Evolutionary conservation across 495 filamentous ascomycete species (phyloP).

Genomic region (Aspergillus panamensis): DNA sequence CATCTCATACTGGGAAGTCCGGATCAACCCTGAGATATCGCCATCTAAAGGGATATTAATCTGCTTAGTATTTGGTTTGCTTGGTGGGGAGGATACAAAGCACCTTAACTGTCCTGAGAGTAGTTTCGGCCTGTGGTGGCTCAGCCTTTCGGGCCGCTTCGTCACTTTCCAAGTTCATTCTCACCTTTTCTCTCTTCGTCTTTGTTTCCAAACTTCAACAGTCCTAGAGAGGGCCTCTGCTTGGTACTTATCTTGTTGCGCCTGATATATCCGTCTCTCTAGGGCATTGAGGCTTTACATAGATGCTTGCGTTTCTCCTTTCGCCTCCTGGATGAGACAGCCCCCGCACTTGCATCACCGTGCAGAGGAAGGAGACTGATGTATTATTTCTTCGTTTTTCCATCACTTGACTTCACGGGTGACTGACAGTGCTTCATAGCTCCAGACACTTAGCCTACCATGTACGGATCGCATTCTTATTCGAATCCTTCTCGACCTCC

Average conservation of each 20-base stretch:
- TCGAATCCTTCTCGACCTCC: conserved; percentile 19
- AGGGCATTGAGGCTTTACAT: neutral
- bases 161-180: neutral
- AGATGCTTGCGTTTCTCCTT: neutral
- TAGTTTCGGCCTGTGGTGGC: neutral
- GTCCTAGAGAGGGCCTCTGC: neutral
- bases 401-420: neutral
- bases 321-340: neutral
- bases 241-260: neutral
- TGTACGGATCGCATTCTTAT: conserved; percentile 31
- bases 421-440: conserved; percentile 8
- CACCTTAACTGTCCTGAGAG: neutral
- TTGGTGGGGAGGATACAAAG: neutral
- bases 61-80: neutral
- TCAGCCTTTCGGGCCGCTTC: neutral
- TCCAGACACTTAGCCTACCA: conserved; percentile 10
- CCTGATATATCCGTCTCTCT: neutral
- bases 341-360: neutral
- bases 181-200: neutral
- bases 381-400: neutral
- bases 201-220: neutral
- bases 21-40: neutral
- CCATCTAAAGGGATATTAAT: neutral
- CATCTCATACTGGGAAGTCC: neutral
- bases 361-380: neutral